Base-by-base conservation (phyloP, 2,329 filamentous ascomycete species). In the Trichoderma sp. region DNA sequence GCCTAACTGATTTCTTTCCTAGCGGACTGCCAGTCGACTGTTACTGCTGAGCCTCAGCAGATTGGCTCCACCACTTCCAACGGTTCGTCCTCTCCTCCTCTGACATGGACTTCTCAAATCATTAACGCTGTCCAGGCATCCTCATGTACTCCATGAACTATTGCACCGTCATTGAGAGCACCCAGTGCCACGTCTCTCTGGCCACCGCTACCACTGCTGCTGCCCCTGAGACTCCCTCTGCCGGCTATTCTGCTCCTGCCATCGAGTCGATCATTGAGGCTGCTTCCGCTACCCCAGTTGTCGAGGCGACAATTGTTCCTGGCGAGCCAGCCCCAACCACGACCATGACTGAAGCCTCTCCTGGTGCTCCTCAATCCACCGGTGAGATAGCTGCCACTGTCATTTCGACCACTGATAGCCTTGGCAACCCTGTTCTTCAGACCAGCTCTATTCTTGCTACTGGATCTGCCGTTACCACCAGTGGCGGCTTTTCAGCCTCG, bases 91-190 rank as follows among this genome's bases (percentile, higher is more conserved):
- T 40, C 16, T 24, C 31, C 24, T 7, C 19, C 16, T 19, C 35
- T 19, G 7, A 3, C 8, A 13, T 35, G 37, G 21, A 21, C 13
- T 2, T 58, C 24, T 40, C 27, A 37, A 52, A 10, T 27, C n/a
- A 33, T 47, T 31, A 27, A 59, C 55, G 55, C 43, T 59, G 69
- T 57, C 19, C 68, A 81, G 79, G 79, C 2, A 72, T 73, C 27
- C 64, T 78, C 35, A 71, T 81, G 55, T 78, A 78, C 71, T 76
- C 78, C 33, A 75, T 80, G 72, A 80, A 79, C 73, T 71, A 79
- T 66, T 81, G 80, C 75, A 76, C 75, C 71, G 70, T 81, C 61
- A 71, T 79, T 33, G 74, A 78, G 33, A 75, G 75, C 68, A 81
- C 79, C 37, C 71, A 75, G 64, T 82, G 80, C 73, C 71, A 74